Base-by-base conservation (phyloP, 495 filamentous ascomycete genomes). In the Baudoinia panamericana region DNA sequence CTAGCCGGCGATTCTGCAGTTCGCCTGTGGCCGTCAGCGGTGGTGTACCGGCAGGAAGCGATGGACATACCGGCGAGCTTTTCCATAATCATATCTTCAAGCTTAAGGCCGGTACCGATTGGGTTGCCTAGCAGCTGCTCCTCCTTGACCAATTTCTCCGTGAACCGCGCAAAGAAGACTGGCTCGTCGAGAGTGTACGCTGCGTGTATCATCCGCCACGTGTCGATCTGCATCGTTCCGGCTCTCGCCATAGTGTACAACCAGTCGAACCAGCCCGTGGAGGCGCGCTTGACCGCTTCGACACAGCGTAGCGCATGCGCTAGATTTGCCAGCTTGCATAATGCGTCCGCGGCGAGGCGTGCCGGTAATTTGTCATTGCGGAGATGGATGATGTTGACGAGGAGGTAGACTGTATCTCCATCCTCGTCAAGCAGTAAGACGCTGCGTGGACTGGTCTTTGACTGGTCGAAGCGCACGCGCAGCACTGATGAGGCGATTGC, bases 371-470 rank as follows among this genome's bases (percentile, higher is more conserved):
- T 30, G 36, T 51, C 38, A 38, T 46, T 39, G 13, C 33, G 44
- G n/a, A 48, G 30, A 30, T 48, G 49, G 11, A 52, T 27, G 29
- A 48, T 43, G 21, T 38, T 21, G 33, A 15, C 15, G 23, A 51
- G 43, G 15, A 51, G 23, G 39, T 30, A 36, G 7, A 51, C 23
- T 10, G 48, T 17, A 9, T 36, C 41, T 9, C 5, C 20, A 26
- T 41, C 41, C 5, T 50, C 47, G 13, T 23, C 23, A 4, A 26
- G 31, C 4, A 29, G 17, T 3, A 15, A 8, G 3, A 25, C 3
- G 27, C 24, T 20, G 27, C 6, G 9, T 6, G 30, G 10, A 15
- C 30, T 32, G 13, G 30, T 17, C n/a, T n/a, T n/a, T n/a, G n/a
- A n/a, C n/a, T 32, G 20, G 10, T 5, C 21, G 25, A n/a, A 17